phyloP scores from a whole-genome alignment of 1,139 yeast species.

The Keqinozyma sinolaborantium region DNA sequence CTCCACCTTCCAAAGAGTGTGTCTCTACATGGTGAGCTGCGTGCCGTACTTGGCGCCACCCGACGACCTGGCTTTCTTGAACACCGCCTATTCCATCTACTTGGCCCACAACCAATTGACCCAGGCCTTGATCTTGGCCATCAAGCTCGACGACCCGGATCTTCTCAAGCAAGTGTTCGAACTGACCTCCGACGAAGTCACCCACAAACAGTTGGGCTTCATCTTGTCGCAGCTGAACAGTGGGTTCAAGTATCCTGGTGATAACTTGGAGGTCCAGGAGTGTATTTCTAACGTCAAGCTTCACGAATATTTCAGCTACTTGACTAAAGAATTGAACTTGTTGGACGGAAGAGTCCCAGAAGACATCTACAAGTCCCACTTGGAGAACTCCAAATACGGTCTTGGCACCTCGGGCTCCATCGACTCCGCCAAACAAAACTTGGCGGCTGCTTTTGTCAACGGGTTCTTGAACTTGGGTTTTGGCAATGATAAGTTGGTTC shows the following conservation, averaged over 20 bases:
- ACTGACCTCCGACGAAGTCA: slow-evolving; percentile 63
- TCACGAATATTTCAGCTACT: slow-evolving; percentile 74
- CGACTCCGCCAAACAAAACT: slow-evolving; percentile 92
- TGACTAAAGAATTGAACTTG: slow-evolving; percentile 83
- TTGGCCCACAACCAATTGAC: slow-evolving; percentile 76
- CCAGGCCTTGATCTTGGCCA: slow-evolving; percentile 86
- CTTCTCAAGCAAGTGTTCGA: slow-evolving; percentile 78
- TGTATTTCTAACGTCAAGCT: slow-evolving; percentile 78
- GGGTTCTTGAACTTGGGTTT: slow-evolving; percentile 89
- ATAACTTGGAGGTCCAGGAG: slow-evolving; percentile 77
- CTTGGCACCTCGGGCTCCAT: slow-evolving; percentile 60
- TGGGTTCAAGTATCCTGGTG: slow-evolving; percentile 61
- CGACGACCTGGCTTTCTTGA: slow-evolving; percentile 80
- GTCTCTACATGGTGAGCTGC: slow-evolving; percentile 92
- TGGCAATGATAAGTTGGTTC: slow-evolving; percentile 78
- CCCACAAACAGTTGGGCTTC: slow-evolving; percentile 89
- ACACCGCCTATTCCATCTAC: slow-evolving; percentile 89
- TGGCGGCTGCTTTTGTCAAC: slow-evolving; percentile 94
- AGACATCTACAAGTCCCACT: slow-evolving; percentile 88
- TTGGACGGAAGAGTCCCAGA: slow-evolving; percentile 92
- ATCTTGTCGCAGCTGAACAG: slow-evolving; percentile 86
- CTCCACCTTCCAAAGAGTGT: slow-evolving; percentile 81
- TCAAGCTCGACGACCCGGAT: slow-evolving; percentile 79
- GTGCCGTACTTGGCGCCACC: slow-evolving; percentile 95
- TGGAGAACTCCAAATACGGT: slow-evolving; percentile 66